Evolutionary conservation across 2,329 filamentous ascomycete genomes (phyloP).

Genomic region (Hymenoscyphus albidus): DNA sequence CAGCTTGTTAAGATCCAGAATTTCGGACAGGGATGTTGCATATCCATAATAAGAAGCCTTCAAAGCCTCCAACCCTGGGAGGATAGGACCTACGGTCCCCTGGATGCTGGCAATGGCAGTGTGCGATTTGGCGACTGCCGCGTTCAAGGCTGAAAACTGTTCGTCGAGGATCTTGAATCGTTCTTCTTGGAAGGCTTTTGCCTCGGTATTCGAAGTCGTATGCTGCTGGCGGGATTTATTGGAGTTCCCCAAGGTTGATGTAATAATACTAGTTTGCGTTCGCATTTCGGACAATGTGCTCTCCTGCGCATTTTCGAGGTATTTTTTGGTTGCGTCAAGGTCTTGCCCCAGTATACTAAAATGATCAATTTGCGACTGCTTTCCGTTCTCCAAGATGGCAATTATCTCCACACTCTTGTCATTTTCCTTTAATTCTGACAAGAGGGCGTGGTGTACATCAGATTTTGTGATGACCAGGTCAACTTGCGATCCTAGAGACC

Average conservation of each 20-base stretch:
- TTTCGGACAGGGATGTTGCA: background rate
- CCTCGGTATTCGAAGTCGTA: background rate
- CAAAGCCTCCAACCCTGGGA: background rate
- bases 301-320: background rate
- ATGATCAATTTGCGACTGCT: background rate
- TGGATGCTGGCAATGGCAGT: slow-evolving; percentile 1
- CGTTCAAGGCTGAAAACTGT: background rate
- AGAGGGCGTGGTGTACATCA: background rate
- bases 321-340: background rate
- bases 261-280: background rate
- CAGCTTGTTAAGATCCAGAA: background rate
- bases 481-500: background rate
- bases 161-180: background rate
- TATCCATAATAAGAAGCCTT: slow-evolving; percentile 2
- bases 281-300: background rate
- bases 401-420: slow-evolving; percentile 4
- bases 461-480: background rate
- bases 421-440: background rate
- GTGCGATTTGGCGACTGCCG: slow-evolving; percentile 1
- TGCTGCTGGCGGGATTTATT: background rate
- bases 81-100: background rate
- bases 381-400: background rate
- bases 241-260: background rate
- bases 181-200: slow-evolving; percentile 3
- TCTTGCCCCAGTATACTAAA: background rate